Evolutionary conservation across 1,284 basidiomycete species (phyloP).

Genomic region (Cystobasidium sp.): DNA sequence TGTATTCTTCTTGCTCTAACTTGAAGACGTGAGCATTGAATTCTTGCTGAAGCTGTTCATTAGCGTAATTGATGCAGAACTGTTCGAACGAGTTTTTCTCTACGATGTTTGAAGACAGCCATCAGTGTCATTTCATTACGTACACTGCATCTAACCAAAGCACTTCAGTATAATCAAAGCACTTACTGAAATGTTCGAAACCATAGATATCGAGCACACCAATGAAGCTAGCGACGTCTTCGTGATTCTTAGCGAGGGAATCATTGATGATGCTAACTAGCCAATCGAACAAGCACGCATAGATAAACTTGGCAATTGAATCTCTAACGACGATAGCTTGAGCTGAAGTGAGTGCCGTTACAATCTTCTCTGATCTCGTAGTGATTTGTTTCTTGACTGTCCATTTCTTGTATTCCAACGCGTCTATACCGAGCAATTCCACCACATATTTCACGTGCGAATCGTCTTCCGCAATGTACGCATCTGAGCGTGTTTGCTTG

Average conservation of each 20-base stretch:
- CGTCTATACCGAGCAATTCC: conserved; percentile 84
- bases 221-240: conserved; percentile 95
- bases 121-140: background rate
- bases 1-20: conserved; percentile 98
- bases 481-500: conserved; percentile 78
- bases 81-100: conserved; percentile 99
- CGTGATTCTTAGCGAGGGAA: conserved; percentile 87
- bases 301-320: conserved; percentile 97
- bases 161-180: background rate
- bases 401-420: conserved; percentile 98
- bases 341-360: conserved; percentile 79
- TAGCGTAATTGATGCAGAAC: conserved; percentile 99
- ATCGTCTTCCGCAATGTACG: conserved; percentile 83
- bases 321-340: conserved; percentile 96
- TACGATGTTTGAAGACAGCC: conserved; percentile 65
- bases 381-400: conserved; percentile 96
- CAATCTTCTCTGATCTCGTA: conserved; percentile 93
- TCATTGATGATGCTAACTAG: conserved; percentile 96
- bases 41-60: conserved; percentile 97
- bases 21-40: conserved; percentile 98
- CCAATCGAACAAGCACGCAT: conserved; percentile 99
- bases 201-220: conserved; percentile 83
- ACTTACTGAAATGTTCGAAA: conserved; percentile 56
- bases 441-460: conserved; percentile 79
- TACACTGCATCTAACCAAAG: background rate